Percentiles rank a stretch among this genome's conserved stretches.
These are phyloP conservation scores for Penicillium parvum DNA, from an alignment of 495 filamentous ascomycete genomes.

Conservation along the genomic window DNA sequence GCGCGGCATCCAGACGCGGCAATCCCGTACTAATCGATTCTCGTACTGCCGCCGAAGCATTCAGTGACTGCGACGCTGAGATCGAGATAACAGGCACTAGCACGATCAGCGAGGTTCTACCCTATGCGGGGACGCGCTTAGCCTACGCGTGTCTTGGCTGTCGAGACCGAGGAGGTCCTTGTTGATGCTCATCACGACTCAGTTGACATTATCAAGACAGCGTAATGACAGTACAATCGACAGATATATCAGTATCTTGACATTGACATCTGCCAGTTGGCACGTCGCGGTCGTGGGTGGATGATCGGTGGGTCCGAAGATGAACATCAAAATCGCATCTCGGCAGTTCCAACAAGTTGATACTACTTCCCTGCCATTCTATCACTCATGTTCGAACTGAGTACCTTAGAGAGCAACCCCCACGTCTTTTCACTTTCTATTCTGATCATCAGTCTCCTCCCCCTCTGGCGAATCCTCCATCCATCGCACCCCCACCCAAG, in stretches of 20 bases:
- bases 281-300: neutral
- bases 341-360: neutral
- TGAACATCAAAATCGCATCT: neutral
- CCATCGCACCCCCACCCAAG: conserved; percentile 5
- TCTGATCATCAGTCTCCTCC: conserved; percentile 2
- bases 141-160: conserved; percentile 30
- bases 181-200: conserved; percentile 23
- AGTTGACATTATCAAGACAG: neutral
- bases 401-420: too few relatives aligned
- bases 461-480: neutral
- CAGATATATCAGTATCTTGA: too few relatives aligned
- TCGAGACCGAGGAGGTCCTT: conserved; percentile 30
- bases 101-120: neutral
- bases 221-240: neutral
- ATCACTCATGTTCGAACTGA: too few relatives aligned
- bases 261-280: neutral
- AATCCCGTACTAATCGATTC: conserved; percentile 65
- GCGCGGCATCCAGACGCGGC: conserved; percentile 51
- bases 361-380: neutral
- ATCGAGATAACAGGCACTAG: conserved; percentile 70
- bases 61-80: conserved; percentile 79
- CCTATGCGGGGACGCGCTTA: neutral
- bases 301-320: neutral
- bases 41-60: conserved; percentile 49
- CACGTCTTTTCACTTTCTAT: conserved; percentile 1